A percentile compares a stretch with the other conserved stretches of the same genome.
These are phyloP conservation scores for Alternaria brassicicola DNA, from an alignment of 2,329 filamentous ascomycete species.

Conservation along the genomic window DNA sequence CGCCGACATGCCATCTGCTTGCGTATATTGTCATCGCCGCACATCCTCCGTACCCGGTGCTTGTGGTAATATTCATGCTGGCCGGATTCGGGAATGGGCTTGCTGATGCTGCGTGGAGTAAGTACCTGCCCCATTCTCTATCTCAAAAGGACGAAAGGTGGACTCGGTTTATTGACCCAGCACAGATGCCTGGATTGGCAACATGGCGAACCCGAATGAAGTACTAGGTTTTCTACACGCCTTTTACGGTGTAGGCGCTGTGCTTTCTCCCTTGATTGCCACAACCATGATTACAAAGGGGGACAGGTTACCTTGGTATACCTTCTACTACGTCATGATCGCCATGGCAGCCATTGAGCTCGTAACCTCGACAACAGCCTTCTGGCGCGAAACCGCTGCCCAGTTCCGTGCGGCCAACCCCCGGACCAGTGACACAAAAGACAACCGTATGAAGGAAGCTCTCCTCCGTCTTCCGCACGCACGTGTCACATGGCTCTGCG, in stretches of 20 bases:
- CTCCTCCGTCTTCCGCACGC: conserved; percentile 55
- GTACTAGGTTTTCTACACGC: conserved; percentile 75
- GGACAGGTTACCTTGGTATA: conserved; percentile 66
- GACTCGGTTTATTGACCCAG: background rate
- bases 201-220: conserved; percentile 75
- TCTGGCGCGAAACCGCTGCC: conserved; percentile 67
- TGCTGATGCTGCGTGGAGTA: conserved; percentile 62
- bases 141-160: background rate
- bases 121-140: background rate
- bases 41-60: conserved; percentile 71
- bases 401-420: conserved; percentile 62
- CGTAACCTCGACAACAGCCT: conserved; percentile 58
- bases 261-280: conserved; percentile 71
- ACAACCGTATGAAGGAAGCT: conserved; percentile 59
- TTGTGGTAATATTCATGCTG: conserved; percentile 69
- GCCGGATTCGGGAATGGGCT: conserved; percentile 75
- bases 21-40: conserved; percentile 69
- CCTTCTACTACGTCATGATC: conserved; percentile 78
- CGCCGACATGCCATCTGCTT: conserved; percentile 66
- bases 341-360: conserved; percentile 64
- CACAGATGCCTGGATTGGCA: conserved; percentile 64
- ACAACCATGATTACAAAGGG: conserved; percentile 73
- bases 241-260: conserved; percentile 74
- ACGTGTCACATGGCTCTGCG: conserved; percentile 73
- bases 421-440: conserved; percentile 50